Conservation (phyloP, 345 rosid genomes). For the Eucalyptus sp. region DNA sequence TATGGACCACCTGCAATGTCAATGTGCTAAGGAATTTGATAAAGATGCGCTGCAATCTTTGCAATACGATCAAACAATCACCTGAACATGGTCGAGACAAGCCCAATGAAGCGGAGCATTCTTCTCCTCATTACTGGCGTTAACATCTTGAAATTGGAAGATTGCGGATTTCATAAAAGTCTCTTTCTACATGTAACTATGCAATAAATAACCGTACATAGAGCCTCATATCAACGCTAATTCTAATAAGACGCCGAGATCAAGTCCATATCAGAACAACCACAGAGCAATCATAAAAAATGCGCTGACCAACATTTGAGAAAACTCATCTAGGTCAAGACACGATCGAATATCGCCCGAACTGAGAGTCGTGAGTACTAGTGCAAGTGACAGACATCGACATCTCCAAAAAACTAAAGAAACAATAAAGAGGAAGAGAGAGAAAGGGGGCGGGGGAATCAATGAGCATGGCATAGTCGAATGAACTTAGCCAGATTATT, state of each 20-base stretch:
- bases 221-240: background rate
- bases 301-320: background rate
- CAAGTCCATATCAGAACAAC: background rate
- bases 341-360: background rate
- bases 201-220: background rate
- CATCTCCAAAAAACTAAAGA: background rate
- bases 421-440: background rate
- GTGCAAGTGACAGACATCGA: background rate
- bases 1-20: slow-evolving; percentile 53
- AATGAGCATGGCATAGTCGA: background rate
- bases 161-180: no score
- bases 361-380: background rate
- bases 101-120: slow-evolving; percentile 85
- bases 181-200: background rate
- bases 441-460: background rate
- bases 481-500: background rate
- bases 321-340: background rate
- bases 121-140: slow-evolving; percentile 58
- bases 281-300: background rate
- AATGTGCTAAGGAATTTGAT: background rate
- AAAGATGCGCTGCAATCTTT: background rate
- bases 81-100: slow-evolving; percentile 1
- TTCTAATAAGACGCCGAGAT: background rate
- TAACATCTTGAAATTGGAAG: slow-evolving; percentile 1
- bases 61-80: background rate